phyloP scores from a whole-genome alignment of 495 filamentous ascomycete genomes.

The Aspergillus ostianus region DNA sequence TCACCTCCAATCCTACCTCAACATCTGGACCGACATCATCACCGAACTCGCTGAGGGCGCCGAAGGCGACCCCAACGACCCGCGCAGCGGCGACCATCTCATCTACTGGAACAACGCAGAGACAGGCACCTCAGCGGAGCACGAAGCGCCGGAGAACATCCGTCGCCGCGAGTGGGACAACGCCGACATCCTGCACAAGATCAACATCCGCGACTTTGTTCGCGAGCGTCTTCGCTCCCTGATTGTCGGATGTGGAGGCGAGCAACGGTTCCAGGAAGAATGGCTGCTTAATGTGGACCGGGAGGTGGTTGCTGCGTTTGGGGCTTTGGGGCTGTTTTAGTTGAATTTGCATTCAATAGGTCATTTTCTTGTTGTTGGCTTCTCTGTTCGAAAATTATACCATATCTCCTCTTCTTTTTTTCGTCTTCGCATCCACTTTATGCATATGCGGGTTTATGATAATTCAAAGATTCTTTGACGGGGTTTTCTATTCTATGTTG shows the following conservation, averaged over 20 bases:
- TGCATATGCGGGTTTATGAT: neutral
- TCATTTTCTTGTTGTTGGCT: neutral
- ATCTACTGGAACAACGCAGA: constrained; percentile 49
- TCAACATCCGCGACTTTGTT: constrained; percentile 70
- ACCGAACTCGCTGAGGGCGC: constrained; percentile 55
- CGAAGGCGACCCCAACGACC: constrained; percentile 41
- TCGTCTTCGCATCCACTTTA: neutral
- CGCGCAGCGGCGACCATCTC: constrained; percentile 44
- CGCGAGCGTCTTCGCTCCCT: constrained; percentile 61
- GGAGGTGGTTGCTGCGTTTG: constrained; percentile 72
- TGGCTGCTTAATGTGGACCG: constrained; percentile 88
- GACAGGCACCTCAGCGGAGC: constrained; percentile 32
- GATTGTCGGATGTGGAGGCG: constrained; percentile 68
- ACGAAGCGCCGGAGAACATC: constrained; percentile 64
- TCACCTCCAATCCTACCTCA: constrained; percentile 63
- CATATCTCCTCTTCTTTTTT: neutral
- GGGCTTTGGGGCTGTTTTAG: constrained; percentile 47
- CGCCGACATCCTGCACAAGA: constrained; percentile 67
- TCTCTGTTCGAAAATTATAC: neutral
- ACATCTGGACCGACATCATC: constrained; percentile 68
- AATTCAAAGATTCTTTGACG: no score
- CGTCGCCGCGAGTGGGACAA: constrained; percentile 53
- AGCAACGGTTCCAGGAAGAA: constrained; percentile 67
- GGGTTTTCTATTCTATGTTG: neutral
- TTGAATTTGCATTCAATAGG: no score